Percentiles rank a stretch among this genome's conserved stretches.
Conservation (phyloP, 2,329 filamentous ascomycete genomes). For the Reticulascus tulasneorum region DNA sequence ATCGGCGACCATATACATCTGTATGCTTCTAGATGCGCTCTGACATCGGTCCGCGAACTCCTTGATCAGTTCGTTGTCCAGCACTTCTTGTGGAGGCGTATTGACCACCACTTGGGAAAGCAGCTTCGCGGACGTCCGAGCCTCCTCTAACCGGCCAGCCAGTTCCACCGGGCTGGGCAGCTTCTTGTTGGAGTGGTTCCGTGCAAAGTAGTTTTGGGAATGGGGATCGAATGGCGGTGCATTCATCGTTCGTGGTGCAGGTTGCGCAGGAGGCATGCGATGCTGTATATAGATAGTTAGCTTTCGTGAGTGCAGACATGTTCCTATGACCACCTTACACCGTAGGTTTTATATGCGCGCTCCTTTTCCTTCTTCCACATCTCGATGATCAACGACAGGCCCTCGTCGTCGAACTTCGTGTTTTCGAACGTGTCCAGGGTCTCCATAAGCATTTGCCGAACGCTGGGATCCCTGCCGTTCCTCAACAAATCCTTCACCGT, state of each 20-base stretch:
- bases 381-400: constrained; percentile 63
- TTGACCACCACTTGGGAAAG: constrained; percentile 89
- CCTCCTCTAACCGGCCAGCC: constrained; percentile 80
- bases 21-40: constrained; percentile 74
- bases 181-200: constrained; percentile 41
- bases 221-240: constrained; percentile 38
- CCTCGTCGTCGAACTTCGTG: constrained; percentile 70
- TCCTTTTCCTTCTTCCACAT: constrained; percentile 93
- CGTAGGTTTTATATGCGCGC: constrained; percentile 50
- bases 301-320: too few species aligned
- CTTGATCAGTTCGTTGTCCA: constrained; percentile 81
- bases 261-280: constrained; percentile 13
- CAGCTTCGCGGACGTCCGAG: constrained; percentile 82
- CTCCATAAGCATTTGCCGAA: constrained; percentile 83
- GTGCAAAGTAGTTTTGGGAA: constrained; percentile 55
- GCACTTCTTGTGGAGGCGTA: constrained; percentile 71
- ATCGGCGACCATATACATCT: constrained; percentile 77
- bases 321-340: constrained; percentile 45
- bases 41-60: constrained; percentile 89
- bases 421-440: constrained; percentile 75
- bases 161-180: constrained; percentile 73
- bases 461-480: constrained; percentile 65
- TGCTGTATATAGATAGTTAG: too few species aligned
- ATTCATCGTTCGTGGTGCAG: constrained; percentile 35
- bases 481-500: constrained; percentile 72